Evolutionary conservation across 2,329 filamentous ascomycete species (phyloP), one percentile per base, ranked within the genome.

Genomic region (Polytolypa hystricis): DNA sequence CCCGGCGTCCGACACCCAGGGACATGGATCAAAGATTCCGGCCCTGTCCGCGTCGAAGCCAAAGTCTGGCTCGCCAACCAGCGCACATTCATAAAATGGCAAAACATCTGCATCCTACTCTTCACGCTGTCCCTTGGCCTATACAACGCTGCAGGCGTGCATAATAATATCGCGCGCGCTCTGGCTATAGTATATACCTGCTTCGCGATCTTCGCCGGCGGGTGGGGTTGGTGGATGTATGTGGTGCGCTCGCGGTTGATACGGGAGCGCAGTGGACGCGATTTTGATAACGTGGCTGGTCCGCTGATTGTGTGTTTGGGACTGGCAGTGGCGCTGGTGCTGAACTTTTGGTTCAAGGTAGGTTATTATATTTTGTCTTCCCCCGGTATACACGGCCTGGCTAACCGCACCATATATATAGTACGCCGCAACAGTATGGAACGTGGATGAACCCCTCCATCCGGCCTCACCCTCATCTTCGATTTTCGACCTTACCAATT

Each of bases 1-100:
- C 82, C 86, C 17, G 91, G 91, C 20, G 84, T 98, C n/a, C 74
- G 74, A 15, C 79, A 93, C 54, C 91, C 91, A 2, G 76, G 73
- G 6, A 71, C 77, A 46, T 93, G 89, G 79, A 84, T 98, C 69
- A 98, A 98, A 67, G 93, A 98, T 61, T 74, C 81, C 21, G 89
- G 91, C 3, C 83, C 86, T 23, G 73, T 96, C 46, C 82, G 86
- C 55, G 85, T 98, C 39, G 91, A 98, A 65, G 86, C 85, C 43
- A 98, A 98, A 63, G 89, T 98, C 19, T 98, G 91, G 89, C 79
- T 98, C 39, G 91, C 91, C 37, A 98, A 98, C 61, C 89, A 98
- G 64, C 81, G 91, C 43, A 98, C 91, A 0, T 98, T 95, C 57
- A 80, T 98, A 60, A 96, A 95, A 61, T 98, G 91, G 91, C 84